Conservation (phyloP, 1,139 yeast genomes). For the Entelexis sorbosivorans region DNA sequence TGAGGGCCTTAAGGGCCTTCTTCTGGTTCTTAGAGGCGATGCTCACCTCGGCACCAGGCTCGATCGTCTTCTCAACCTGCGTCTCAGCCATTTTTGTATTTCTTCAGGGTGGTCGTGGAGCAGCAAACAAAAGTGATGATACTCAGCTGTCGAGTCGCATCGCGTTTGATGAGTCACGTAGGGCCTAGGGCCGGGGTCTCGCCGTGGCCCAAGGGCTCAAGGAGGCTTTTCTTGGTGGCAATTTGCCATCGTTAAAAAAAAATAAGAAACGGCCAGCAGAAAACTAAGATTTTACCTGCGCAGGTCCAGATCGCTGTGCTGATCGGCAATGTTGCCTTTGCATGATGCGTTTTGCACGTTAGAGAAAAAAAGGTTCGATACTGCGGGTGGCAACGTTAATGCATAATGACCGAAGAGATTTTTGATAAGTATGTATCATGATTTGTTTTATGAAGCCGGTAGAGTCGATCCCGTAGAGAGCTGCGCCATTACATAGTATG, state of each 20-base stretch:
- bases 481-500: no score
- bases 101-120: not conserved
- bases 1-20: constrained; percentile 87
- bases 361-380: not conserved
- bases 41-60: constrained; percentile 80
- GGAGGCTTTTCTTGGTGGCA: not conserved
- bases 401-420: not conserved
- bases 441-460: no score
- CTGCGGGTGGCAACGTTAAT: not conserved
- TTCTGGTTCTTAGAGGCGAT: constrained; percentile 84
- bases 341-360: not conserved
- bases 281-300: not conserved
- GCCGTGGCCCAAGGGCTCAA: not conserved
- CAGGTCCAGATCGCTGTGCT: not conserved
- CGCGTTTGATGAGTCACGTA: not conserved
- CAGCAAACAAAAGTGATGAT: constrained; percentile 1
- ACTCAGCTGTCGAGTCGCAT: not conserved
- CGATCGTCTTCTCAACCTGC: constrained; percentile 35
- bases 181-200: not conserved
- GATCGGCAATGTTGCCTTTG: not conserved
- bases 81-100: constrained; percentile 17
- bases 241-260: not conserved
- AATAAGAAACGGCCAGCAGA: not conserved
- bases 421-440: no score
- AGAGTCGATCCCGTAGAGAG: no score